Evolutionary conservation across 345 rosid species (phyloP).

Genomic region (Camelina laxa): DNA sequence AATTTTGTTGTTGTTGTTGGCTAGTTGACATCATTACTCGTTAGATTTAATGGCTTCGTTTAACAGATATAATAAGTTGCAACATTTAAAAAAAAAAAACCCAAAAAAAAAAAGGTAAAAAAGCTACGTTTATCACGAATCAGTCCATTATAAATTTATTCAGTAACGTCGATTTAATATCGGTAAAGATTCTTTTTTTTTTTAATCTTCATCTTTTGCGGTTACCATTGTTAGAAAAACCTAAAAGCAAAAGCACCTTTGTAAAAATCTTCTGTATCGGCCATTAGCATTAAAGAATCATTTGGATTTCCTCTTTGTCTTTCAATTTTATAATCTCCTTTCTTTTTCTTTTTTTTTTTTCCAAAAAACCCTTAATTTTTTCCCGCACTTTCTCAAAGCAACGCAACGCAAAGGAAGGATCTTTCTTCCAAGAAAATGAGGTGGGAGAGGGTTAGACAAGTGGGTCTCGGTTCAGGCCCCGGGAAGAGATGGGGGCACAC

Average conservation of each 20-base stretch:
- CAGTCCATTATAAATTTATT: too few relatives aligned
- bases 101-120: neutral
- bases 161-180: neutral
- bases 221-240: slow-evolving; percentile 20
- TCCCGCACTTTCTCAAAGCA: slow-evolving; percentile 42
- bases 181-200: neutral
- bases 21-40: neutral
- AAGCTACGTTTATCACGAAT: neutral
- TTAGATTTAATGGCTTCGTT: neutral
- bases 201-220: neutral
- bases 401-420: slow-evolving; percentile 29
- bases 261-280: slow-evolving; percentile 35
- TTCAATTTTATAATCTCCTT: slow-evolving; percentile 30
- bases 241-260: slow-evolving; percentile 31
- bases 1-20: neutral
- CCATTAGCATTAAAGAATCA: slow-evolving; percentile 28
- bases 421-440: slow-evolving; percentile 52
- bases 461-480: slow-evolving; percentile 57
- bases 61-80: neutral
- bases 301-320: slow-evolving; percentile 12
- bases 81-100: neutral
- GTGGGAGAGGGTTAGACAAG: slow-evolving; percentile 68
- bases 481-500: slow-evolving; percentile 99
- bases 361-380: slow-evolving; percentile 38
- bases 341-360: too few relatives aligned